Evolutionary conservation across 2,329 filamentous ascomycete genomes (phyloP), one percentile per base, ranked within the genome.

Genomic region (Monosporascus sp.): DNA sequence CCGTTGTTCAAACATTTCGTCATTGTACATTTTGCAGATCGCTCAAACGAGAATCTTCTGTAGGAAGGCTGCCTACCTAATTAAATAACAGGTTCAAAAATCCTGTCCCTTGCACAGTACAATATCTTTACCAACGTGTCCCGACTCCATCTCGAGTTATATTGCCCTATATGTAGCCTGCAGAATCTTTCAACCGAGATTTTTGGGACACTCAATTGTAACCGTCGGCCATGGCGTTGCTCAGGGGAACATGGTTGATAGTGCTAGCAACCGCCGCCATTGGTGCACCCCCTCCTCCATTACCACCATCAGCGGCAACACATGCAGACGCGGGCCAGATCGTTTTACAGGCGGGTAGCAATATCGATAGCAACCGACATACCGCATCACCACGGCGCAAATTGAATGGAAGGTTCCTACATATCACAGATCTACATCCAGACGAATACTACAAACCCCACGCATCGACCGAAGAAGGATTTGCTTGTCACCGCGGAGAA

Each of bases 361-460:
- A 57, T 48, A 52, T 59, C 38, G 58, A 56, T 54, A 63, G 54
- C 55, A 51, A 46, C 27, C 45, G 44, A 43, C 49, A 55, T 50
- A 56, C 58, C 31, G 40, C 54, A 49, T 52, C 62, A 50, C 59
- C 60, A 20, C 61, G 60, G 48, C 74, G 74, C 58, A 78, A 76
- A 63, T 72, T 91, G 63, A 80, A 82, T 59, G 91, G 91, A 59
- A 84, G 82, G 68, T 96, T 96, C 74, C 78, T 96, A 66, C 91
- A 96, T 72, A 89, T 96, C 62, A 94, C 91, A 72, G 94, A 99
- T 73, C 81, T 97, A 63, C 94, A 99, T 66, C 91, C 91, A 47
- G 94, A 99, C 70, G 82, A 84, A 44, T 89, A 89, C 72, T 99
- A 97, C 78, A 86, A 90, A 70, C 72, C 81, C 7, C 87, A 92